Base-by-base conservation (phyloP, 257 asterid genomes). In the Solanum lycopersicoides region DNA sequence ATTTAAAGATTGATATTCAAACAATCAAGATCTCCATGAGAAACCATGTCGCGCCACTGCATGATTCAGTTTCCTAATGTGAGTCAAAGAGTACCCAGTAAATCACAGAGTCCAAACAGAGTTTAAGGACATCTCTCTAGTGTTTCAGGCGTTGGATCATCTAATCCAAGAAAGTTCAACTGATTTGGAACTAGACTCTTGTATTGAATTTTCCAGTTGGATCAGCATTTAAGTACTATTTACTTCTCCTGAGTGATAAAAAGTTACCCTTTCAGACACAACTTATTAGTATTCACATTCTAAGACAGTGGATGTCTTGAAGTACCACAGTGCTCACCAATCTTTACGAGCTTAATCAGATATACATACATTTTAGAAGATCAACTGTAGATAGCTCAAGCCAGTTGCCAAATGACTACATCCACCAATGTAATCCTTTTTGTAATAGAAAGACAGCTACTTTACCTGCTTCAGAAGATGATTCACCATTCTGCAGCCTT, bases 401-500 rank as follows among this genome's bases (percentile, higher is more conserved):
- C 47, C 28, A 35, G 80, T 35, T 9, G 47, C 47, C 28, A 73
- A 35, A 73, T 20, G 30, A 73, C 80, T 20, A 35, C 80, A 73
- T 32, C 74, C 74, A 66, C 16, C 0, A 9, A 28, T 23, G 37
- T 68, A 28, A 8, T 72, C 45, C 50, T 63, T 71, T 74, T 41
- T 42, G 83, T 76, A 41, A 44, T 25, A 15, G 65, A 5, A 80
- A 80, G 85, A 47, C 69, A 80, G 56, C 12, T 60, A 86, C 28
- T 89, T 82, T 93, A 97, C 99, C 99, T 66, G 95, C 94, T 86
- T 95, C 99, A 45, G 96, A 91, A 3, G 98, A 95, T 0, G 99
- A 92, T 39, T 94, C 98, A 0, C 92, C 96, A 88, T 93, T 96
- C 74, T 94, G 98, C 60, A 93, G 92, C 87, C 99, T 91, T 6